Evolutionary conservation across 106 monocot genomes (phyloP).

Genomic region (Allium sativum): DNA sequence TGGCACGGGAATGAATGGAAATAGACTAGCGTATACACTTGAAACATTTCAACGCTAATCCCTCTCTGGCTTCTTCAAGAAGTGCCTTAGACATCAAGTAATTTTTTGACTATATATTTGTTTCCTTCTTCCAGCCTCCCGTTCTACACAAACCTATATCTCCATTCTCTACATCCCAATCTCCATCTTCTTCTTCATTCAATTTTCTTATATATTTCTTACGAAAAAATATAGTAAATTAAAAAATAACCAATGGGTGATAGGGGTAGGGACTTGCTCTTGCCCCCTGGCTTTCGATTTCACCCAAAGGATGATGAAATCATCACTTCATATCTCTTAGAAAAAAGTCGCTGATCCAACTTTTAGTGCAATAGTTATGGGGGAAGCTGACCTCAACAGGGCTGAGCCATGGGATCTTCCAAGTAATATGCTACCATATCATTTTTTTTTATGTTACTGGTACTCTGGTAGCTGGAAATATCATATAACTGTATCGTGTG

Average conservation of each 20-base stretch:
- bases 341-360: conserved; percentile 20
- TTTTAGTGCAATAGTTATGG: conserved; percentile 45
- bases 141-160: neutral
- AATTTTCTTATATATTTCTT: neutral
- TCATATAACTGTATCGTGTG: no score
- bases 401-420: conserved; percentile 90
- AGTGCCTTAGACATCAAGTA: conserved; percentile 1
- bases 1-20: no score
- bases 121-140: neutral
- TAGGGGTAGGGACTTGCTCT: no score
- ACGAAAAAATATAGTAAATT: no score
- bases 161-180: neutral
- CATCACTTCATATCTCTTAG: conserved; percentile 31
- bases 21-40: neutral
- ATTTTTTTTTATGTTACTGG: no score
- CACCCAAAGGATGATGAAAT: conserved; percentile 58
- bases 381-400: conserved; percentile 76
- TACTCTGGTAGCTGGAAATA: no score
- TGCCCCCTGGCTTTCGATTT: conserved; percentile 57
- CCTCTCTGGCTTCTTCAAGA: neutral
- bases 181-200: neutral
- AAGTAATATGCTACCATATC: conserved; percentile 33
- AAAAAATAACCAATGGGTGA: conserved; percentile 4
- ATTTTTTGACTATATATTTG: neutral
- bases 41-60: neutral